Conservation (phyloP, 371 early-diverging fungal species). For the Mortierella sp. region DNA sequence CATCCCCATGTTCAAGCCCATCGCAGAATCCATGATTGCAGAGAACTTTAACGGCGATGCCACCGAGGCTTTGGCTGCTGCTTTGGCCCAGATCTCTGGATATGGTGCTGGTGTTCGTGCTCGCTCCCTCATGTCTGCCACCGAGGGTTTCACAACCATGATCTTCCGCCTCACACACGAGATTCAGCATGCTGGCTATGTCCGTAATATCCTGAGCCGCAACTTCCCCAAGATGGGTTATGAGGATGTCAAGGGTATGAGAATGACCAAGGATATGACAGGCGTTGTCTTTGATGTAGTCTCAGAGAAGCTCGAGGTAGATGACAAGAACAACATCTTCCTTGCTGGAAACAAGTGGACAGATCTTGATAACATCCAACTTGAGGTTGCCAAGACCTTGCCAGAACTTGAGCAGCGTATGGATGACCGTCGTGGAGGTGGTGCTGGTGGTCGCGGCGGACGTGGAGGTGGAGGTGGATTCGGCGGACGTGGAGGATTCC, state of each 20-base stretch:
- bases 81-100: conserved; percentile 89
- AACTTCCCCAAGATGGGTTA: conserved; percentile 76
- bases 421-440: conserved; percentile 59
- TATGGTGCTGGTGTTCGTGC: conserved; percentile 85
- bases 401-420: conserved; percentile 83
- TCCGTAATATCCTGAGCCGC: conserved; percentile 80
- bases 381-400: conserved; percentile 76
- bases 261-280: conserved; percentile 83
- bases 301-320: conserved; percentile 73
- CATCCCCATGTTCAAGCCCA: conserved; percentile 78
- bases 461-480: conserved; percentile 51
- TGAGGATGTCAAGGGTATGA: conserved; percentile 79
- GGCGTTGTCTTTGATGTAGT: conserved; percentile 89
- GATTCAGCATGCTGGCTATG: conserved; percentile 84
- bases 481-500: conserved; percentile 16
- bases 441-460: conserved; percentile 58
- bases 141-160: conserved; percentile 83
- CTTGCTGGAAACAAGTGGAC: conserved; percentile 73
- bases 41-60: conserved; percentile 65
- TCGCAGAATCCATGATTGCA: conserved; percentile 80
- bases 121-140: conserved; percentile 86
- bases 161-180: conserved; percentile 69
- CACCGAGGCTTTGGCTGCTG: conserved; percentile 81
- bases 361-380: conserved; percentile 67
- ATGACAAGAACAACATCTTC: conserved; percentile 55